Conservation (phyloP, 2,329 filamentous ascomycete genomes). For the Sporothrix curviconia region DNA sequence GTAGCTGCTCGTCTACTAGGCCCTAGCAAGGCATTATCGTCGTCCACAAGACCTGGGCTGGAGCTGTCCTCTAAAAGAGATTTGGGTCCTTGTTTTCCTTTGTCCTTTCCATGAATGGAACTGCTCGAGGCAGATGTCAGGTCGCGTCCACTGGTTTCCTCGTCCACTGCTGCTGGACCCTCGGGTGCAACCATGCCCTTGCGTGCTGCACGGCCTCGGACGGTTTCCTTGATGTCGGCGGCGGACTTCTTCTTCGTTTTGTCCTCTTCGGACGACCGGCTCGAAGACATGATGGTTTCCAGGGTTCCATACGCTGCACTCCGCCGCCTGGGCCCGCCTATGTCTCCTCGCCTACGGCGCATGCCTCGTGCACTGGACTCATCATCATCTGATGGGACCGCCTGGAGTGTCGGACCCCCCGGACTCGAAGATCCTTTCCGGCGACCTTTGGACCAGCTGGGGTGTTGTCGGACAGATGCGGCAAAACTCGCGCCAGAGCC, state of each 20-base stretch:
- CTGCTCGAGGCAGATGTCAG: background rate
- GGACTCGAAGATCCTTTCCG: constrained; percentile 24
- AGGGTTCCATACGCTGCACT: constrained; percentile 55
- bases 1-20: background rate
- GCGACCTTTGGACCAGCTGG: constrained; percentile 1
- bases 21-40: background rate
- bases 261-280: constrained; percentile 58
- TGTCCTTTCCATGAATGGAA: background rate
- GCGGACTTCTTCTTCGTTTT: constrained; percentile 54
- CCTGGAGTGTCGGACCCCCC: constrained; percentile 50
- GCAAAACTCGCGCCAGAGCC: constrained; percentile 54
- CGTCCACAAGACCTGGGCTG: background rate
- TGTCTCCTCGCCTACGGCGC: constrained; percentile 35
- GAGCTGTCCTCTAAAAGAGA: background rate
- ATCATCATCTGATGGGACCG: constrained; percentile 51
- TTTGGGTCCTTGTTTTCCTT: background rate
- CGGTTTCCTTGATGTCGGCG: constrained; percentile 47
- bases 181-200: constrained; percentile 26
- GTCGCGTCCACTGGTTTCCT: constrained; percentile 20
- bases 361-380: constrained; percentile 30
- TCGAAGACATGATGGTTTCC: constrained; percentile 62
- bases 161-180: constrained; percentile 23
- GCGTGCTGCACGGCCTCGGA: constrained; percentile 40
- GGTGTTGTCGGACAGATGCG: constrained; percentile 29
- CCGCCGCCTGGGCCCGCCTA: constrained; percentile 37